phyloP scores from a whole-genome alignment of 805 yeast genomes.

The Starmerella stellata region DNA sequence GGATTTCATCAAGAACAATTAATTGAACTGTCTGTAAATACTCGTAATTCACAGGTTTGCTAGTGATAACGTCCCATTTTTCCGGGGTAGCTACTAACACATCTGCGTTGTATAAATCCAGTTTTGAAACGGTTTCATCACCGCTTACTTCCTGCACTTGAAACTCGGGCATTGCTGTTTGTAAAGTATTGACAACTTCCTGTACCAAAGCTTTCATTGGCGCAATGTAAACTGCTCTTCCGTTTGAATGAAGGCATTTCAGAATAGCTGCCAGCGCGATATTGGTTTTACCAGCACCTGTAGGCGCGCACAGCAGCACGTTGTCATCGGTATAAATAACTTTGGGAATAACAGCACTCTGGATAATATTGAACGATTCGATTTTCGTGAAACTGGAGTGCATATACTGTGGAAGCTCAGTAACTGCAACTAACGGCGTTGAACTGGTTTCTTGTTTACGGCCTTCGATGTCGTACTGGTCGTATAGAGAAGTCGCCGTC shows the following conservation, averaged over 20 bases:
- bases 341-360: constrained; percentile 60
- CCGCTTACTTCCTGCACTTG: constrained; percentile 87
- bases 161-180: constrained; percentile 42
- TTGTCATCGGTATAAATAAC: constrained; percentile 60
- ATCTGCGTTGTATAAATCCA: constrained; percentile 63
- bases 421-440: constrained; percentile 24
- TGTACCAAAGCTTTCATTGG: constrained; percentile 90
- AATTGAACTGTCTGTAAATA: constrained; percentile 48
- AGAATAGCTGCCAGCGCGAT: constrained; percentile 76
- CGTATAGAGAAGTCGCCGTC: constrained; percentile 53
- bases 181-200: constrained; percentile 79
- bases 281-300: constrained; percentile 97
- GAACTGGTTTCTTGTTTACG: not conserved
- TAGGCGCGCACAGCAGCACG: constrained; percentile 81
- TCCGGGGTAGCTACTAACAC: constrained; percentile 87
- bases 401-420: constrained; percentile 67
- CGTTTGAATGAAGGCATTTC: constrained; percentile 45
- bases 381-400: constrained; percentile 50
- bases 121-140: constrained; percentile 58
- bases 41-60: constrained; percentile 54
- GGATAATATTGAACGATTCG: constrained; percentile 63
- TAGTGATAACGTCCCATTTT: constrained; percentile 89
- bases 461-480: constrained; percentile 55
- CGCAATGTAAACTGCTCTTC: constrained; percentile 64
- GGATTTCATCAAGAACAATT: constrained; percentile 80